phyloP scores from a whole-genome alignment of 2,329 filamentous ascomycete species.

The Cryphonectria radicalis region DNA sequence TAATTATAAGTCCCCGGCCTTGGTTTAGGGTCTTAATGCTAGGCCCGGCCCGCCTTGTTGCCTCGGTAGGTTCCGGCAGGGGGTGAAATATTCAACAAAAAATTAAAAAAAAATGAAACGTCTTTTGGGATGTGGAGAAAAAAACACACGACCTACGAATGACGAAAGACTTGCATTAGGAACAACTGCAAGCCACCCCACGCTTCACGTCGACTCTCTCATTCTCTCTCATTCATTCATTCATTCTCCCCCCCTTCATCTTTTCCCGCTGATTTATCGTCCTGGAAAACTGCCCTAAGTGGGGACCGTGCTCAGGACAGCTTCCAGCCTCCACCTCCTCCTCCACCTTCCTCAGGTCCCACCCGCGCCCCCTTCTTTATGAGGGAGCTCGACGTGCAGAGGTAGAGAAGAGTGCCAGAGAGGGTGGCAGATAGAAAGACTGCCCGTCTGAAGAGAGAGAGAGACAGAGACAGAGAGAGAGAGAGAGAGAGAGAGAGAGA shows the following conservation, averaged over 20 bases:
- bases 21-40: background rate
- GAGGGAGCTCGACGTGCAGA: background rate
- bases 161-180: background rate
- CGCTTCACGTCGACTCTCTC: background rate
- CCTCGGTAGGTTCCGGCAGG: conserved; percentile 1
- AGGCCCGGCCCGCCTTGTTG: conserved; percentile 2
- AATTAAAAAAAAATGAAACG: background rate
- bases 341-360: background rate
- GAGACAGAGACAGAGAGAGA: background rate
- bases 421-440: background rate
- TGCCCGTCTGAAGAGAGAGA: background rate
- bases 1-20: background rate
- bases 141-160: background rate
- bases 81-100: background rate
- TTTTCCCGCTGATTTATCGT: background rate
- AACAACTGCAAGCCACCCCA: background rate
- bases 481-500: background rate
- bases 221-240: background rate
- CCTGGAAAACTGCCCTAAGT: background rate
- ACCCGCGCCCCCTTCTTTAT: background rate
- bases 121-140: background rate
- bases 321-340: background rate
- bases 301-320: background rate
- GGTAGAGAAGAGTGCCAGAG: background rate
- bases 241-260: background rate